Percentiles rank a stretch among this genome's conserved stretches.
Evolutionary conservation across 257 asterid genomes (phyloP).

Genomic region (Solanum sejunctum): DNA sequence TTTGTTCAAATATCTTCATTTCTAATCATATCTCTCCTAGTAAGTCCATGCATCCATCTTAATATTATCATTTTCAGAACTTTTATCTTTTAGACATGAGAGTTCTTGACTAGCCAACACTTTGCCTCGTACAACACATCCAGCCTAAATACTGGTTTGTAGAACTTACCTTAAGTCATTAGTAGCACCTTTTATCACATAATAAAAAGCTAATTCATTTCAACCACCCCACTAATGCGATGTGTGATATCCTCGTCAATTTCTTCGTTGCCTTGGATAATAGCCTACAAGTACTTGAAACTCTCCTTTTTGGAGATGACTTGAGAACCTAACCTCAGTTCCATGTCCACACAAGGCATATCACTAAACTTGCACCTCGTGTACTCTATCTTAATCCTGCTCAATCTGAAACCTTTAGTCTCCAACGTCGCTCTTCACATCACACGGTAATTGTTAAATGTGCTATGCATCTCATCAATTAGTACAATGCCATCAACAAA

Average conservation of each 20-base stretch:
- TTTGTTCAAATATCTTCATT: not conserved
- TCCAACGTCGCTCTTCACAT: not conserved
- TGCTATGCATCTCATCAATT: not conserved
- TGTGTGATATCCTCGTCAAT: not conserved
- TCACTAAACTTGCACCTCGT: not conserved
- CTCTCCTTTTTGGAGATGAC: not conserved
- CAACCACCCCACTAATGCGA: not conserved
- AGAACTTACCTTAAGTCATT: not conserved
- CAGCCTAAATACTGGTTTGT: not conserved
- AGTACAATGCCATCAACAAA: not conserved
- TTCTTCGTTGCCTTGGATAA: not conserved
- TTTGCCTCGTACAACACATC: not conserved
- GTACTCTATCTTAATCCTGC: not conserved
- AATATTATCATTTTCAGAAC: not conserved
- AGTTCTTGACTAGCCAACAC: not conserved
- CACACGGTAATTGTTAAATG: not conserved
- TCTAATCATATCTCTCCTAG: not conserved
- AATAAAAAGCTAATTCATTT: not conserved
- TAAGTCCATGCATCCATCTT: not conserved
- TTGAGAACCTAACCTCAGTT: not conserved
- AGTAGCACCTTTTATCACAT: not conserved
- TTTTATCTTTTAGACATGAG: not conserved
- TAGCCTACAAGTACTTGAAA: not conserved
- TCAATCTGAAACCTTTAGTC: not conserved
- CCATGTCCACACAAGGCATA: not conserved